These are phyloP conservation scores for Dentipellis sp. DNA, from an alignment of 768 basidiomycete species.

Conservation along the genomic window DNA sequence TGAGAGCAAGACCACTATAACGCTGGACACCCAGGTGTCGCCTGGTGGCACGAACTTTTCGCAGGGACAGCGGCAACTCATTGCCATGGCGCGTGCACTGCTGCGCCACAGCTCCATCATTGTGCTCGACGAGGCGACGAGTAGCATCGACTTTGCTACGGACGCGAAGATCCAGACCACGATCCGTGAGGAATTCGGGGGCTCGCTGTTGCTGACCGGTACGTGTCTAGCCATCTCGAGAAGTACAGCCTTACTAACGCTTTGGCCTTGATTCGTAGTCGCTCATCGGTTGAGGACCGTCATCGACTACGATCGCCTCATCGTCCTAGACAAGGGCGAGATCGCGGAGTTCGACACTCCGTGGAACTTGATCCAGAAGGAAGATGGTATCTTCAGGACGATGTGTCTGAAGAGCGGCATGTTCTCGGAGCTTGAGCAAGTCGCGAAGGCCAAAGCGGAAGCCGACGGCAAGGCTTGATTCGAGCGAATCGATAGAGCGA, in stretches of 20 bases:
- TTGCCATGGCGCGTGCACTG: slow-evolving; percentile 79
- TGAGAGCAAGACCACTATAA: slow-evolving; percentile 47
- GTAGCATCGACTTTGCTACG: slow-evolving; percentile 80
- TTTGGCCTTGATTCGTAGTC: not conserved
- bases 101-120: slow-evolving; percentile 65
- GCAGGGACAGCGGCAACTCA: slow-evolving; percentile 83
- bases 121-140: slow-evolving; percentile 77
- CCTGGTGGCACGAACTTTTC: slow-evolving; percentile 88
- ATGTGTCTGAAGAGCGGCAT: slow-evolving; percentile 57
- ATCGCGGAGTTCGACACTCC: slow-evolving; percentile 46
- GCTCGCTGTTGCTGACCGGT: slow-evolving; percentile 40
- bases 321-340: slow-evolving; percentile 64
- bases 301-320: slow-evolving; percentile 70
- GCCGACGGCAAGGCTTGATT: not conserved
- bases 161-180: slow-evolving; percentile 87
- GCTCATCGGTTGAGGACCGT: slow-evolving; percentile 43
- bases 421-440: slow-evolving; percentile 47
- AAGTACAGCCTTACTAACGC: not conserved
- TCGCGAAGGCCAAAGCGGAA: slow-evolving; percentile 34
- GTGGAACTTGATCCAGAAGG: slow-evolving; percentile 32
- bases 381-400: slow-evolving; percentile 37
- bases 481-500: not conserved
- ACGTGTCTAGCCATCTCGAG: not conserved
- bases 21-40: slow-evolving; percentile 72
- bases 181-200: slow-evolving; percentile 77